phyloP scores from a whole-genome alignment of 352 stramenopile species.

The Globisporangium cylindrosporum region DNA sequence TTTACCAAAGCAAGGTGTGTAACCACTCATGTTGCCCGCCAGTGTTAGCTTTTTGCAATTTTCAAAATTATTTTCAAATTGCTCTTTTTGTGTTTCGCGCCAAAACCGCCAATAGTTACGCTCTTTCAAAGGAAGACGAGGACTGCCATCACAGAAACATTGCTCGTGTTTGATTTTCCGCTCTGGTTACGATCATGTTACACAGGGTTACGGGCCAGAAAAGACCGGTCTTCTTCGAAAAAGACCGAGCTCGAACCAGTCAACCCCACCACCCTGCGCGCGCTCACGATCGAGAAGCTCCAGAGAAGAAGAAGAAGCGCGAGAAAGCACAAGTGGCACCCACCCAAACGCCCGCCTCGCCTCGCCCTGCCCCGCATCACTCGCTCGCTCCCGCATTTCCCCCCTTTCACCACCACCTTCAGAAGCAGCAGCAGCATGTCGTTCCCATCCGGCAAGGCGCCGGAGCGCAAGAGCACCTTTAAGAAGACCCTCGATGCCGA shows the following conservation, averaged over 20 bases:
- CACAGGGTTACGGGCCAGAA: too few species aligned
- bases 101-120: too few species aligned
- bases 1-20: too few species aligned
- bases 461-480: slow-evolving; percentile 80
- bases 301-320: slow-evolving; percentile 7
- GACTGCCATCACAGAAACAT: too few species aligned
- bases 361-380: neutral
- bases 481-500: slow-evolving; percentile 89
- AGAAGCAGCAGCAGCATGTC: slow-evolving; percentile 39
- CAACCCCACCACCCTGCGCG: neutral
- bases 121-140: too few species aligned
- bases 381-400: neutral
- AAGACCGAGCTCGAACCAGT: neutral
- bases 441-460: slow-evolving; percentile 62
- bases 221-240: too few species aligned
- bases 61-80: too few species aligned
- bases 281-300: neutral
- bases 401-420: neutral
- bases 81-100: too few species aligned
- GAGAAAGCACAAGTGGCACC: slow-evolving; percentile 7
- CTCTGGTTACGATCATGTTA: too few species aligned
- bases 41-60: too few species aligned
- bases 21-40: too few species aligned
- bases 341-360: slow-evolving; percentile 7
- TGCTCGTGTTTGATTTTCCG: too few species aligned